A percentile compares a stretch with the other conserved stretches of the same genome.
Conservation (phyloP, 805 yeast genomes). For the Saccharomyces paradoxus region DNA sequence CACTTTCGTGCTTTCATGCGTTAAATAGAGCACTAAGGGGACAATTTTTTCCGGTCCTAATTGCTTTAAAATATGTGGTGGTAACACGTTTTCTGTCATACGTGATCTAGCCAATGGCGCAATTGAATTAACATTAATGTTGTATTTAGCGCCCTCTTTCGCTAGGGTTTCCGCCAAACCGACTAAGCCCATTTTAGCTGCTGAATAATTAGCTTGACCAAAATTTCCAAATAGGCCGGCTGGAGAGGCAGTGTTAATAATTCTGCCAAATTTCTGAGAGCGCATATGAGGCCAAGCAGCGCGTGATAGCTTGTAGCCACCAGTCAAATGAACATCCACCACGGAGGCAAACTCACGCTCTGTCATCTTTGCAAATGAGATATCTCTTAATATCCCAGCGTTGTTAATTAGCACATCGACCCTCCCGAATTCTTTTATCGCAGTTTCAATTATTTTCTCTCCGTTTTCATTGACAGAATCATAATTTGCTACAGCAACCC, state of each 20-base stretch:
- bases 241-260: constrained; percentile 91
- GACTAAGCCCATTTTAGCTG: constrained; percentile 83
- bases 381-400: constrained; percentile 90
- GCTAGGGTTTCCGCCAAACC: constrained; percentile 93
- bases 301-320: constrained; percentile 74
- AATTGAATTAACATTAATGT: constrained; percentile 76
- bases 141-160: constrained; percentile 82
- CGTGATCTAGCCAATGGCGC: constrained; percentile 94
- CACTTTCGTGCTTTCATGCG: constrained; percentile 55
- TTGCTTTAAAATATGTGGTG: constrained; percentile 73
- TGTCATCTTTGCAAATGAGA: constrained; percentile 78
- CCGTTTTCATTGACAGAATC: constrained; percentile 82
- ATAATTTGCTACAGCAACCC: constrained; percentile 87
- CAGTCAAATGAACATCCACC: constrained; percentile 79
- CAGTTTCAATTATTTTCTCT: constrained; percentile 75
- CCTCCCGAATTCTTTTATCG: constrained; percentile 77
- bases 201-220: constrained; percentile 93
- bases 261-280: constrained; percentile 79
- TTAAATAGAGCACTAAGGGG: constrained; percentile 78
- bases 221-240: constrained; percentile 96
- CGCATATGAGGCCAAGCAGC: constrained; percentile 91
- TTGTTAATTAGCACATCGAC: constrained; percentile 86
- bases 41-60: constrained; percentile 83
- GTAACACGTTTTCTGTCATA: constrained; percentile 88
- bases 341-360: constrained; percentile 73